These are phyloP conservation scores for Pelargonium australe DNA, from an alignment of 441 rosid genomes.

Conservation along the genomic window DNA sequence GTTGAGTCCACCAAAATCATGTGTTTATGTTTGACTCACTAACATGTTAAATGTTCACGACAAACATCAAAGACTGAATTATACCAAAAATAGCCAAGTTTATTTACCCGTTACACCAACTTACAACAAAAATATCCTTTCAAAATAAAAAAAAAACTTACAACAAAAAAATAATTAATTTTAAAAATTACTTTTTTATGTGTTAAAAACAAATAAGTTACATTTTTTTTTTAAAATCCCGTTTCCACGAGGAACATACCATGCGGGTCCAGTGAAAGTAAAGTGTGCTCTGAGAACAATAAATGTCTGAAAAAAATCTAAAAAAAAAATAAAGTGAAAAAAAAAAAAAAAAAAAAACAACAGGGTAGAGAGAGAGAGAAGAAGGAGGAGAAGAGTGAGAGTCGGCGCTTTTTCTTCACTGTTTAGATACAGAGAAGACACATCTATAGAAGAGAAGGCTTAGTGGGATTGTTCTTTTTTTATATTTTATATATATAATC, in stretches of 20 bases:
- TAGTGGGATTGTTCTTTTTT: neutral
- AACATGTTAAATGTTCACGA: too few relatives aligned
- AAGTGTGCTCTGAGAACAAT: neutral
- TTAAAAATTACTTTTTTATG: too few relatives aligned
- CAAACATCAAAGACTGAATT: too few relatives aligned
- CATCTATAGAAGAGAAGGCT: conserved; percentile 11
- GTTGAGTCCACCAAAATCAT: too few relatives aligned
- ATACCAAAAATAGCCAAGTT: too few relatives aligned
- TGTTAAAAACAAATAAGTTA: neutral
- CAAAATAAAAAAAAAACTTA: too few relatives aligned
- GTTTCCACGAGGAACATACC: neutral
- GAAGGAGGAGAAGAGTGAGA: neutral
- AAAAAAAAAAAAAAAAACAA: neutral
- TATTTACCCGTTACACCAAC: too few relatives aligned
- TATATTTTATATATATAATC: neutral
- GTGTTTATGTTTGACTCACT: too few relatives aligned
- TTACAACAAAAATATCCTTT: too few relatives aligned
- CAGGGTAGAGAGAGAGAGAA: neutral
- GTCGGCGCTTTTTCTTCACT: conserved; percentile 17
- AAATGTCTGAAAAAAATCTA: neutral
- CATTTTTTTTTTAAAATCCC: too few relatives aligned
- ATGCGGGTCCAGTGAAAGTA: neutral
- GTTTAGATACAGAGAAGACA: conserved; percentile 5
- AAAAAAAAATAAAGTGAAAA: neutral
- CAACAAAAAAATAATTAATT: too few relatives aligned